Conservation (phyloP, 345 rosid species). For the Rhizophora mangle region DNA sequence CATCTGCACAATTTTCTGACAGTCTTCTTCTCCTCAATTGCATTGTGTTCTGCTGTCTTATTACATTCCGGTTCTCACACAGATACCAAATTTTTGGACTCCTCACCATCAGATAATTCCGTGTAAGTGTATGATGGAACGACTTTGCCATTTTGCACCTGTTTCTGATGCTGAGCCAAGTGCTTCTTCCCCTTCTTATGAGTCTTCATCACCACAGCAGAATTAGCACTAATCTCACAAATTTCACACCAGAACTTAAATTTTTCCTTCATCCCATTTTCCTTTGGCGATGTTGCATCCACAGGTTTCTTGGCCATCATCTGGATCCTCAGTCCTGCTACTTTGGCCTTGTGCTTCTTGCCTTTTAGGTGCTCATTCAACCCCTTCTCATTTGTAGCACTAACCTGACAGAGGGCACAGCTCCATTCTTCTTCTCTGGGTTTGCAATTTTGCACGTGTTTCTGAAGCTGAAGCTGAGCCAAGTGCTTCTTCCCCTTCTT, state of each 20-base stretch:
- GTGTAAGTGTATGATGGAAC: neutral
- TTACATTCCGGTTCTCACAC: neutral
- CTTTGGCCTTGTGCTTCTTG: constrained; percentile 30
- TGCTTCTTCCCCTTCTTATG: constrained; percentile 52
- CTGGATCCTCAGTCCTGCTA: constrained; percentile 10
- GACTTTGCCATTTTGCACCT: constrained; percentile 8
- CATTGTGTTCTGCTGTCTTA: too few species aligned
- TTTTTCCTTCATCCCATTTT: constrained; percentile 9
- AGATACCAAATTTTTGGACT: neutral
- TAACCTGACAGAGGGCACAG: constrained; percentile 30
- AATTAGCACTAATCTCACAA: constrained; percentile 38
- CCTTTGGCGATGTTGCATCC: neutral
- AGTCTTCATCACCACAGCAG: constrained; percentile 32
- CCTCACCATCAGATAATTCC: neutral
- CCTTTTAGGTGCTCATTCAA: constrained; percentile 32
- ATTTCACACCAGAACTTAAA: constrained; percentile 49
- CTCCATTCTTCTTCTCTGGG: constrained; percentile 27
- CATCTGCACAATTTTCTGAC: too few species aligned
- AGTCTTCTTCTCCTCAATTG: too few species aligned
- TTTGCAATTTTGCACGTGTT: constrained; percentile 8
- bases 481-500: constrained; percentile 53
- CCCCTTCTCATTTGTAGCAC: constrained; percentile 22
- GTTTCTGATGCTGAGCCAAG: constrained; percentile 22
- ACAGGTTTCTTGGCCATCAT: neutral
- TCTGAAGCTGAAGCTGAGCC: constrained; percentile 24